These are phyloP conservation scores for Oenanthe javanica DNA, from an alignment of 140 eudicot genomes.

Conservation along the genomic window DNA sequence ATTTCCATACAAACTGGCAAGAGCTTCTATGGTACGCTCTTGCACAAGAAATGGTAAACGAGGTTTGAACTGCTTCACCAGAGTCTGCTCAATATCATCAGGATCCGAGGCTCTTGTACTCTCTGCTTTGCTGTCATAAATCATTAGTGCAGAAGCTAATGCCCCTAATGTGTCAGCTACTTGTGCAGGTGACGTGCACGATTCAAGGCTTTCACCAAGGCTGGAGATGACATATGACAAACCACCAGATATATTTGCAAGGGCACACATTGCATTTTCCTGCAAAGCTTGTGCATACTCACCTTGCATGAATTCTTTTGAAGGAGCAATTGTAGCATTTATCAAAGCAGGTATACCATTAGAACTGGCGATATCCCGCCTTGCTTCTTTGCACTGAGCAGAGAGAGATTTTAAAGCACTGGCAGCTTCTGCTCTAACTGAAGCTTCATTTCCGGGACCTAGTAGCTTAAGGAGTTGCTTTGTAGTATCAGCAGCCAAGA, in stretches of 20 bases:
- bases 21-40: conserved; percentile 98
- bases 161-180: conserved; percentile 97
- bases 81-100: conserved; percentile 67
- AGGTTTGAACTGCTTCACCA: conserved; percentile 71
- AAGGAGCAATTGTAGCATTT: conserved; percentile 99
- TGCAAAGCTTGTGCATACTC: conserved; percentile 97
- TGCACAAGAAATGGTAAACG: conserved; percentile 68
- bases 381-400: conserved; percentile 91
- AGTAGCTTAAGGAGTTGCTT: conserved; percentile 80
- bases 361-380: conserved; percentile 64
- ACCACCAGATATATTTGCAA: conserved; percentile 99
- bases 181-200: conserved; percentile 87
- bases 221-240: conserved; percentile 90
- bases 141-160: conserved; percentile 98
- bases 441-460: conserved; percentile 83
- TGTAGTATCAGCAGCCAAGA: conserved; percentile 69
- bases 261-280: conserved; percentile 99
- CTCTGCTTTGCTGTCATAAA: conserved; percentile 88
- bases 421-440: conserved; percentile 97
- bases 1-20: conserved; percentile 94
- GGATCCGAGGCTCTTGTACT: conserved; percentile 74
- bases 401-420: conserved; percentile 92
- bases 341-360: conserved; percentile 93
- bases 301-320: conserved; percentile 98
- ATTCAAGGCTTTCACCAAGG: conserved; percentile 98